A percentile compares a stretch with the other conserved stretches of the same genome.
Evolutionary conservation across 306 rosid genomes (phyloP).

Genomic region (Chamaecrista fasciculata): DNA sequence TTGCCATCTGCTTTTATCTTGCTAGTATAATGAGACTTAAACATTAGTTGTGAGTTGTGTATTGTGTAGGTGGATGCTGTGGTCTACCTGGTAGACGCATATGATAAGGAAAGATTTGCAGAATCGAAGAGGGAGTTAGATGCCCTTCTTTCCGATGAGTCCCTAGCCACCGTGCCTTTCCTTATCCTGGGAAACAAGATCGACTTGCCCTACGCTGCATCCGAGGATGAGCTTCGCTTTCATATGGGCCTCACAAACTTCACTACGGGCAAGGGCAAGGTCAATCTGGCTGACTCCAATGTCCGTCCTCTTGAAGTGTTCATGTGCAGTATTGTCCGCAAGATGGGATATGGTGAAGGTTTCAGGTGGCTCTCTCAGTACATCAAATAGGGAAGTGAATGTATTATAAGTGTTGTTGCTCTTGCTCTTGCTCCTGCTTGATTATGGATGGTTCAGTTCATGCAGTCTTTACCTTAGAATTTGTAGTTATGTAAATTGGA

Average conservation of each 20-base stretch:
- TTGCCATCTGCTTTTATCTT: background rate
- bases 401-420: constrained; percentile 16
- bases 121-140: constrained; percentile 78
- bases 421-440: constrained; percentile 9
- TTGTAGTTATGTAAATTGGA: constrained; percentile 48
- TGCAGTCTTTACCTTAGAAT: constrained; percentile 30
- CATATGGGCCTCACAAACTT: constrained; percentile 66
- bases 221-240: constrained; percentile 72
- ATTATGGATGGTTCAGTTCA: constrained; percentile 19
- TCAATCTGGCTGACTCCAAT: constrained; percentile 52
- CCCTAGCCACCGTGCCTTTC: constrained; percentile 63
- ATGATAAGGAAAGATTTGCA: constrained; percentile 63
- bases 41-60: background rate
- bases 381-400: constrained; percentile 50
- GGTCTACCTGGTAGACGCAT: constrained; percentile 75
- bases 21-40: background rate
- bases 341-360: constrained; percentile 91
- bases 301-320: constrained; percentile 83
- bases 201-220: constrained; percentile 73
- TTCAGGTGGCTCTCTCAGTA: constrained; percentile 86
- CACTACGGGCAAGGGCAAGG: constrained; percentile 81
- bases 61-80: constrained; percentile 74
- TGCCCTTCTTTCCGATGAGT: constrained; percentile 74
- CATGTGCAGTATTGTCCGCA: constrained; percentile 90
- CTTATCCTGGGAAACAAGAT: constrained; percentile 84